Conservation (phyloP, 352 stramenopile species). For the Elongisporangium undulatum region DNA sequence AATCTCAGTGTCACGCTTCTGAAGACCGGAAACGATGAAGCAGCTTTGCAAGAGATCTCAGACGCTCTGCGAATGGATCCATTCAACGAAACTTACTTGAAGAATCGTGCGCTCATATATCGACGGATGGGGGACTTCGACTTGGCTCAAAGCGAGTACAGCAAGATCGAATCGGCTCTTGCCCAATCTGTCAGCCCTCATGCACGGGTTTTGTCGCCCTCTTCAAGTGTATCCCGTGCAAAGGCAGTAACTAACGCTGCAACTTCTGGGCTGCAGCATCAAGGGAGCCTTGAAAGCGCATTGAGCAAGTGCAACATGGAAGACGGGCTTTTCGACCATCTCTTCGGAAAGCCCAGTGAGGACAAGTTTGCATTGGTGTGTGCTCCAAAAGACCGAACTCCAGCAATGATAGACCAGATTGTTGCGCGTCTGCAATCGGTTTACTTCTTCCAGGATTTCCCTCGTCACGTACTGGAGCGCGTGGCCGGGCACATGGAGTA, state of each 20-base stretch:
- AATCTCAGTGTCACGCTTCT: slow-evolving; percentile 48
- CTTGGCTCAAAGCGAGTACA: slow-evolving; percentile 46
- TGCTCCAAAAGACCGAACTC: slow-evolving; percentile 27
- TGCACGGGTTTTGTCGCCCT: background rate
- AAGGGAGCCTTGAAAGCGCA: slow-evolving; percentile 1
- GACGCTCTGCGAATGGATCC: slow-evolving; percentile 34
- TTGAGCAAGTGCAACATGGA: slow-evolving; percentile 36
- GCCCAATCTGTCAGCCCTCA: background rate
- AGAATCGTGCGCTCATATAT: slow-evolving; percentile 53
- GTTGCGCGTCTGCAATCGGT: slow-evolving; percentile 45
- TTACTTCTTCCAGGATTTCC: slow-evolving; percentile 70
- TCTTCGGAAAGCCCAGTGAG: slow-evolving; percentile 61
- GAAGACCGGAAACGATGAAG: slow-evolving; percentile 39
- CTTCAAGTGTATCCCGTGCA: background rate
- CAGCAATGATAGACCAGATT: slow-evolving; percentile 39
- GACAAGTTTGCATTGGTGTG: slow-evolving; percentile 63
- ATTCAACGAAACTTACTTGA: slow-evolving; percentile 38
- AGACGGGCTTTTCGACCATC: slow-evolving; percentile 56
- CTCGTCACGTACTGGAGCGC: slow-evolving; percentile 25
- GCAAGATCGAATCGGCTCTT: slow-evolving; percentile 24
- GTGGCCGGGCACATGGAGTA: slow-evolving; percentile 57
- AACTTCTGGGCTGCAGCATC: background rate
- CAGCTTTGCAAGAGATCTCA: slow-evolving; percentile 30
- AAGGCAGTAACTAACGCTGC: background rate
- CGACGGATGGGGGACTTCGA: slow-evolving; percentile 43